Evolutionary conservation across 2,329 filamentous ascomycete species (phyloP).

Genomic region (Orbilia quercus): DNA sequence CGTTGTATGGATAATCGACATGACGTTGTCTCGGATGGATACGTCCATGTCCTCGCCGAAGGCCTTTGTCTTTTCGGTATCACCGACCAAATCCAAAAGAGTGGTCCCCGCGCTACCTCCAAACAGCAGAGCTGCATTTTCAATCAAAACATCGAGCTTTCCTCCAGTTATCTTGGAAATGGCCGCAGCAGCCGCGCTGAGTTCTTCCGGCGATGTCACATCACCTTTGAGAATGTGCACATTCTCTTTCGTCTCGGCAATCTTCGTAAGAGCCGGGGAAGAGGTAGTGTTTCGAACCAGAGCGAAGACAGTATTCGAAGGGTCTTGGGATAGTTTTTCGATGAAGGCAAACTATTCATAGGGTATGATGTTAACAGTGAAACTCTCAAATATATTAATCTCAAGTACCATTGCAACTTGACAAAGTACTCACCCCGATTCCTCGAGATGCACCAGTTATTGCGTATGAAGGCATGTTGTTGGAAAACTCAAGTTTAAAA

Average conservation of each 20-base stretch:
- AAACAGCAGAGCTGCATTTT: conserved; percentile 61
- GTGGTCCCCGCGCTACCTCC: not conserved
- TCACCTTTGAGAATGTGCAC: conserved; percentile 63
- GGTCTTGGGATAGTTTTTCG: conserved; percentile 35
- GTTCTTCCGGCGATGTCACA: conserved; percentile 61
- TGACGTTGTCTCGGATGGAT: conserved; percentile 58
- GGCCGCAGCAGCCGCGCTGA: conserved; percentile 62
- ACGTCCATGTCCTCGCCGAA: conserved; percentile 12
- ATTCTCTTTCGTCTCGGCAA: conserved; percentile 61
- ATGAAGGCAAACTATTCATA: conserved; percentile 1
- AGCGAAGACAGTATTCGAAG: conserved; percentile 63
- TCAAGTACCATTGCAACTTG: conserved; percentile 51
- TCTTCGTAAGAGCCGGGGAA: conserved; percentile 59
- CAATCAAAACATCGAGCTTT: conserved; percentile 64
- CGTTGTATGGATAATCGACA: conserved; percentile 61
- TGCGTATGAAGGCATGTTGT: conserved; percentile 61
- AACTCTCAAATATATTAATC: too few relatives aligned
- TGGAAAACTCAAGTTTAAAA: not conserved
- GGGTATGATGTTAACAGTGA: conserved; percentile 58
- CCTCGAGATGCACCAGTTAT: conserved; percentile 62
- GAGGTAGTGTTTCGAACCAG: conserved; percentile 62
- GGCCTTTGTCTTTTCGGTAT: conserved; percentile 3
- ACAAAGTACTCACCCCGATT: conserved; percentile 58
- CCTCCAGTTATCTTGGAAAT: conserved; percentile 62
- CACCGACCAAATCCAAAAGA: conserved; percentile 30